Percentiles rank a stretch among this genome's conserved stretches.
These are phyloP conservation scores for Ogataea glucozyma DNA, from an alignment of 805 yeast species.

Conservation along the genomic window DNA sequence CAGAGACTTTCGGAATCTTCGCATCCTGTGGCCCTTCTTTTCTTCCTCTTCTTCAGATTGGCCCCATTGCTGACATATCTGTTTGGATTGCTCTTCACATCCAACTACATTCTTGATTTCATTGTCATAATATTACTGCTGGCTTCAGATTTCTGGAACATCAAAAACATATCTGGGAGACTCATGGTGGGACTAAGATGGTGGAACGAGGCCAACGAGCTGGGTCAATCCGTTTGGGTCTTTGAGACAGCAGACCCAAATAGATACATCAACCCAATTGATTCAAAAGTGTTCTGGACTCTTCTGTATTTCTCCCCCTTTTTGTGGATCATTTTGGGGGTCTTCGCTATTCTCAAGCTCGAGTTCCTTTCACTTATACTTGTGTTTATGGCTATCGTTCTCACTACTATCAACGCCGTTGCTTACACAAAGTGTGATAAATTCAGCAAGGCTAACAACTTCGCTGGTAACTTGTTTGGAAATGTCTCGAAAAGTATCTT, in stretches of 20 bases:
- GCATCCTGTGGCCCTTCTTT: slow-evolving; percentile 77
- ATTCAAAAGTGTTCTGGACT: slow-evolving; percentile 86
- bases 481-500: slow-evolving; percentile 47
- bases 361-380: slow-evolving; percentile 67
- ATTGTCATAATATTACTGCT: slow-evolving; percentile 72
- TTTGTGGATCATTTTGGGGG: slow-evolving; percentile 71
- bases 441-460: slow-evolving; percentile 77
- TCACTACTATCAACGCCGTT: slow-evolving; percentile 79
- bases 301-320: slow-evolving; percentile 74
- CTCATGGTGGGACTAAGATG: slow-evolving; percentile 88
- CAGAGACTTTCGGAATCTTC: slow-evolving; percentile 65
- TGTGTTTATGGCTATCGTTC: slow-evolving; percentile 64
- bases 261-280: slow-evolving; percentile 82
- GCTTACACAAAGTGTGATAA: slow-evolving; percentile 93
- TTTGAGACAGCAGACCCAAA: slow-evolving; percentile 81
- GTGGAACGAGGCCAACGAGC: slow-evolving; percentile 86
- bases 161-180: slow-evolving; percentile 88
- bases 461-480: slow-evolving; percentile 60
- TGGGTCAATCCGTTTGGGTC: slow-evolving; percentile 79
- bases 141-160: slow-evolving; percentile 92
- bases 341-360: slow-evolving; percentile 76
- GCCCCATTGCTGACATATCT: slow-evolving; percentile 66
- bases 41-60: slow-evolving; percentile 61
- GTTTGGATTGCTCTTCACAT: slow-evolving; percentile 69
- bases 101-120: slow-evolving; percentile 71